Conservation (phyloP, 805 yeast genomes). For the Tanozyma kutaoensis region DNA sequence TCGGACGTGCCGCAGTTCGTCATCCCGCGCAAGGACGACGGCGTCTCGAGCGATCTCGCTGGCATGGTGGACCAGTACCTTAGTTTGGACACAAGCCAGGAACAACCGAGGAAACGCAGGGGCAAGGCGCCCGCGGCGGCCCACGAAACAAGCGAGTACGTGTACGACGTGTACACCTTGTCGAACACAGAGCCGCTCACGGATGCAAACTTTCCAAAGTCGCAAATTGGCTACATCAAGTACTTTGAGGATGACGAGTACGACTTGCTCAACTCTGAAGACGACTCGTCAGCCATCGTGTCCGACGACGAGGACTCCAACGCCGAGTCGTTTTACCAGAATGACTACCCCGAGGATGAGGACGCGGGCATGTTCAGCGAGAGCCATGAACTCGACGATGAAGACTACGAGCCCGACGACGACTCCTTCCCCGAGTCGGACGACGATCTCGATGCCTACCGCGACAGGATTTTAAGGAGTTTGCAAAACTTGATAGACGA, state of each 20-base stretch:
- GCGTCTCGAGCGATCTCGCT: too few species aligned
- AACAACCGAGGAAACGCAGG: too few species aligned
- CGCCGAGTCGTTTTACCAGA: slow-evolving; percentile 84
- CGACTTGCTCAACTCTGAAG: slow-evolving; percentile 22
- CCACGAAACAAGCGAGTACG: slow-evolving; percentile 40
- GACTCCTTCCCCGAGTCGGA: slow-evolving; percentile 95
- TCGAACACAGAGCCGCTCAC: slow-evolving; percentile 19
- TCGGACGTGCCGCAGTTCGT: too few species aligned
- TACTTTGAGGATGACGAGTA: slow-evolving; percentile 44
- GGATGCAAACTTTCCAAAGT: slow-evolving; percentile 33
- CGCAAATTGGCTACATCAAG: slow-evolving; percentile 39
- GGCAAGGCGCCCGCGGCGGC: too few species aligned
- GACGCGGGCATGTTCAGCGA: slow-evolving; percentile 31
- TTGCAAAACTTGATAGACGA: slow-evolving; percentile 5
- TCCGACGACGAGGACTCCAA: slow-evolving; percentile 76
- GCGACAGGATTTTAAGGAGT: slow-evolving; percentile 15
- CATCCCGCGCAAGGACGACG: too few species aligned
- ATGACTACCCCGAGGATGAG: slow-evolving; percentile 93
- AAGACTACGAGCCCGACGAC: slow-evolving; percentile 83
- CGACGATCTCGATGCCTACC: too few species aligned
- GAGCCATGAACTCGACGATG: slow-evolving; percentile 62
- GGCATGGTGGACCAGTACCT: too few species aligned
- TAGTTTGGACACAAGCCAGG: too few species aligned
- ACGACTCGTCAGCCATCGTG: slow-evolving; percentile 9
- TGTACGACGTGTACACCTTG: slow-evolving; percentile 68